Base-by-base conservation (phyloP, 805 yeast genomes). In the Dipodascus geniculatus region DNA sequence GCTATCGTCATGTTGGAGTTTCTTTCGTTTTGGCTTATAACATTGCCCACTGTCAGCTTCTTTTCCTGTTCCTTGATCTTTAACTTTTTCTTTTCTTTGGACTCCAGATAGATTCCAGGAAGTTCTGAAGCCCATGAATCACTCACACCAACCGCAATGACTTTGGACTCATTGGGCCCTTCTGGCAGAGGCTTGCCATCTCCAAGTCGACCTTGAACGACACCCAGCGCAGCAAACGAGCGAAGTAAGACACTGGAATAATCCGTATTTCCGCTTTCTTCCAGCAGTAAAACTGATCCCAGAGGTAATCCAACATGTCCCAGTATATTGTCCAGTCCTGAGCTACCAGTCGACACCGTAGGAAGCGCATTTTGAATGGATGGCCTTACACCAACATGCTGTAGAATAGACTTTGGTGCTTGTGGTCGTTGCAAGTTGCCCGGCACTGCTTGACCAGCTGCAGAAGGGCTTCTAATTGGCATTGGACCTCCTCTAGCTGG, bases 201-300 rank as follows among this genome's bases (percentile, higher is more conserved):
- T 23, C n/a, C 49, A 28, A 22, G 53, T 59, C 89, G 71, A 61
- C 76, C 81, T 56, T 85, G 91, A 0, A 80, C 66, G 33, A 83
- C 67, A 14, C 96, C 95, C 66, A 87, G 95, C 1, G 95, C 75
- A 0, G 86, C 81, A 70, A 82, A 86, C 2, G 80, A 71, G 58
- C 89, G 80, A 23, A 82, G 65, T 38, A 91, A 58, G 9, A 87
- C 81, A 3, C 88, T 77, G 3, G 85, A 75, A 63, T 88, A 91
- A 63, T 91, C 97, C 0, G 98, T 91, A 3, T 91, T 83, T 0
- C 95, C 93, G 16, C 79, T 77, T 64, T 91, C 98, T 65, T 87
- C 91, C 2, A 91, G 65, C 14, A 90, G 65, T 42, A 89, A 63
- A 3, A 85, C 75, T 9, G 74, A 68, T 1, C 96, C 96, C 11